These are phyloP conservation scores for Talaromyces wortmannii DNA, from an alignment of 495 filamentous ascomycete species.

Conservation along the genomic window DNA sequence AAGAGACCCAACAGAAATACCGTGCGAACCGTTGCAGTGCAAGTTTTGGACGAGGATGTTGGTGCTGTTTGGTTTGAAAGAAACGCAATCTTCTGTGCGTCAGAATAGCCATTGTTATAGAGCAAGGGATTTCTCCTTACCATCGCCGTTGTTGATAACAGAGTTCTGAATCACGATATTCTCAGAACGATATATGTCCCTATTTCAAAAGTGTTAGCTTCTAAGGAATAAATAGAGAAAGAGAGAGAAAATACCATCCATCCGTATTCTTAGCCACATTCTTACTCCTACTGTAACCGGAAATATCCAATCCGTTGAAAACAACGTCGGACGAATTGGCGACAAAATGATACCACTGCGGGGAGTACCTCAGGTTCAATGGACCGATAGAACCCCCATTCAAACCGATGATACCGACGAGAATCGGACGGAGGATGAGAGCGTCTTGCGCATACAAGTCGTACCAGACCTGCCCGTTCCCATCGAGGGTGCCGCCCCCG, in stretches of 20 bases:
- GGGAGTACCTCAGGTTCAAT: constrained; percentile 55
- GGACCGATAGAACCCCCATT: constrained; percentile 54
- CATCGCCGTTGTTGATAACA: constrained; percentile 61
- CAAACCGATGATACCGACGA: constrained; percentile 57
- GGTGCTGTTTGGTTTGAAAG: constrained; percentile 73
- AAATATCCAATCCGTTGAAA: constrained; percentile 60
- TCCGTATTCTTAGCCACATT: constrained; percentile 60
- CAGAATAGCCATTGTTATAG: not conserved
- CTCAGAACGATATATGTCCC: constrained; percentile 56
- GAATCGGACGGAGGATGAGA: constrained; percentile 52
- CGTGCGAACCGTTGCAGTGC: constrained; percentile 65
- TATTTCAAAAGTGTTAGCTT: constrained; percentile 1
- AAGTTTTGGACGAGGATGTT: constrained; percentile 66
- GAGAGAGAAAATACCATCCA: constrained; percentile 40
- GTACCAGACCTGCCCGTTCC: constrained; percentile 68
- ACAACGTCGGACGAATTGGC: constrained; percentile 62
- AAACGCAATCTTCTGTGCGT: constrained; percentile 51
- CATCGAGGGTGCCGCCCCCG: constrained; percentile 53
- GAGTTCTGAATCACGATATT: constrained; percentile 64
- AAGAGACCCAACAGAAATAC: constrained; percentile 63
- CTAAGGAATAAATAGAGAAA: not conserved
- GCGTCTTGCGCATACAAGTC: constrained; percentile 49
- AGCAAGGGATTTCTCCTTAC: constrained; percentile 14
- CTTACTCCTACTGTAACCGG: constrained; percentile 41
- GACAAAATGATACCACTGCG: constrained; percentile 63